phyloP scores from a whole-genome alignment of 306 rosid species.

The Medicago arabica region DNA sequence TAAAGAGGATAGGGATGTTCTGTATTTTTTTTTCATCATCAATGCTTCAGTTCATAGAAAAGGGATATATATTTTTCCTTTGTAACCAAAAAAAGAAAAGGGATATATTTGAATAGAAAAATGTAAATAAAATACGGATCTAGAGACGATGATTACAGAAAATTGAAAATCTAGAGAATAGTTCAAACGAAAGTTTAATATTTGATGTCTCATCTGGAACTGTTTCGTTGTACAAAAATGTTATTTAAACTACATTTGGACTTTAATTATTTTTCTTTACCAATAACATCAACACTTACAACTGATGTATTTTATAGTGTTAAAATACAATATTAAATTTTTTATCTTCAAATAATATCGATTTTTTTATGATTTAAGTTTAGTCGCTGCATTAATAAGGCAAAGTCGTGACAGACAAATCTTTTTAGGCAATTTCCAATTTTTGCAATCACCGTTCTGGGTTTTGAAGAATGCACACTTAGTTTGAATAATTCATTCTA shows the following conservation, averaged over 20 bases:
- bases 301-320: not conserved
- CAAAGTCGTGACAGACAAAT: too few species aligned
- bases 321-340: too few species aligned
- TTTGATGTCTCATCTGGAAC: not conserved
- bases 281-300: not conserved
- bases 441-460: too few species aligned
- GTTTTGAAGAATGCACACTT: too few species aligned
- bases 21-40: not conserved
- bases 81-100: too few species aligned
- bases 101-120: not conserved
- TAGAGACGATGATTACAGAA: not conserved
- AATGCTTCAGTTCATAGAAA: not conserved
- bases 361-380: too few species aligned
- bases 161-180: not conserved
- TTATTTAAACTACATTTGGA: too few species aligned
- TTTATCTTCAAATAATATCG: too few species aligned
- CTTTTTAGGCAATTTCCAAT: too few species aligned
- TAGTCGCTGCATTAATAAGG: too few species aligned
- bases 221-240: not conserved
- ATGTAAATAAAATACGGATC: not conserved
- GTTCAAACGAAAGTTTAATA: not conserved
- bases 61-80: too few species aligned
- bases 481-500: not conserved
- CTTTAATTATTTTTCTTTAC: not conserved
- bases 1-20: not conserved